Conservation (phyloP, 2,329 filamentous ascomycete genomes). For the Xylaria sp. region DNA sequence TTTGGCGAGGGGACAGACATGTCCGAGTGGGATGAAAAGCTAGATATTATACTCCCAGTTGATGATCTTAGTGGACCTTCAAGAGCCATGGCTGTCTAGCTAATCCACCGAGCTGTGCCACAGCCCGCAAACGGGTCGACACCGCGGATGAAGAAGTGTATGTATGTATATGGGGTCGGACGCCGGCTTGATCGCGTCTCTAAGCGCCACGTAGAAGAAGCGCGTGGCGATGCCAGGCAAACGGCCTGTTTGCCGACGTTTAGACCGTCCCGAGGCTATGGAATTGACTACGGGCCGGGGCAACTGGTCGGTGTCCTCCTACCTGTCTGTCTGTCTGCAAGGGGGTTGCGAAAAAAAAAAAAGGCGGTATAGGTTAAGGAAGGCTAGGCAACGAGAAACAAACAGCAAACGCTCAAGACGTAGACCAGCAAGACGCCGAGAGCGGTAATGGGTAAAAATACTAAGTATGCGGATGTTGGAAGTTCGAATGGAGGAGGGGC, state of each 20-base stretch:
- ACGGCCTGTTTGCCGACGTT: slow-evolving; percentile 27
- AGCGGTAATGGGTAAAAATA: no score
- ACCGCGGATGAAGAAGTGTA: slow-evolving; percentile 18
- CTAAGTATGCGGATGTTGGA: slow-evolving; percentile 26
- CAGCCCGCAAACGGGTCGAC: slow-evolving; percentile 28
- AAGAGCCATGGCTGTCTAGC: slow-evolving; percentile 57
- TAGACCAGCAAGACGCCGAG: slow-evolving; percentile 27
- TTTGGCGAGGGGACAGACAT: slow-evolving; percentile 62
- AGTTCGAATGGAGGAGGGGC: slow-evolving; percentile 34
- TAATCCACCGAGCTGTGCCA: slow-evolving; percentile 11
- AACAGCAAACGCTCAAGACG: slow-evolving; percentile 3
- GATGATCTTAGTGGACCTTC: slow-evolving; percentile 68
- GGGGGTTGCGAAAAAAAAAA: not conserved
- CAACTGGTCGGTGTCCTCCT: not conserved
- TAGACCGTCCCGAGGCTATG: slow-evolving; percentile 16
- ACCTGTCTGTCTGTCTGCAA: slow-evolving; percentile 5
- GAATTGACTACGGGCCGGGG: slow-evolving; percentile 17
- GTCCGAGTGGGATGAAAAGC: slow-evolving; percentile 59
- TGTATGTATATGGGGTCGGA: slow-evolving; percentile 26
- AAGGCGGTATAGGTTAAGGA: not conserved
- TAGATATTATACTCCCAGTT: slow-evolving; percentile 60
- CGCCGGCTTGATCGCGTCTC: slow-evolving; percentile 31
- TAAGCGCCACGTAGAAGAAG: slow-evolving; percentile 26
- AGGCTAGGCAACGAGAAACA: not conserved
- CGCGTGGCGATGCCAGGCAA: slow-evolving; percentile 25